phyloP scores from a whole-genome alignment of 2,329 filamentous ascomycete species.

The Xylaria polymorpha region DNA sequence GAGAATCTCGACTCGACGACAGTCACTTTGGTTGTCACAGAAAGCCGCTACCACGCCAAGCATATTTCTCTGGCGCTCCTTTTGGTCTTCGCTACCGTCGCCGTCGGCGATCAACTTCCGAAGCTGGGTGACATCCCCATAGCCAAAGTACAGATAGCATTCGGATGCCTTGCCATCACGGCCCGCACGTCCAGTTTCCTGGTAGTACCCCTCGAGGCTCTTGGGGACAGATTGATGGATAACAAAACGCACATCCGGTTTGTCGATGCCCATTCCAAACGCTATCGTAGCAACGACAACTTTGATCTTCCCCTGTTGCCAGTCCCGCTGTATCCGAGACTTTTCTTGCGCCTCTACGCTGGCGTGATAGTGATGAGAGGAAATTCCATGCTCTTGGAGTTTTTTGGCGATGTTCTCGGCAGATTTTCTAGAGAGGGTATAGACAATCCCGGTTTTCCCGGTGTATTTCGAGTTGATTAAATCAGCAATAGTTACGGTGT shows the following conservation, averaged over 20 bases:
- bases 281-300: constrained; percentile 98
- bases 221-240: constrained; percentile 94
- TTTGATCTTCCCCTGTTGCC: constrained; percentile 83
- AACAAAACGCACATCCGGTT: constrained; percentile 94
- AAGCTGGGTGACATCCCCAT: constrained; percentile 77
- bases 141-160: constrained; percentile 91
- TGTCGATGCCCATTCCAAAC: constrained; percentile 99
- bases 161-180: constrained; percentile 88
- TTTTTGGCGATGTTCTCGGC: constrained; percentile 83
- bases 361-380: constrained; percentile 88
- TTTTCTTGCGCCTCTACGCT: constrained; percentile 76
- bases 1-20: constrained; percentile 86
- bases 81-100: constrained; percentile 81
- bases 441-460: constrained; percentile 87
- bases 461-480: constrained; percentile 78
- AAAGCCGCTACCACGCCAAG: constrained; percentile 85
- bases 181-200: constrained; percentile 95
- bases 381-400: constrained; percentile 72
- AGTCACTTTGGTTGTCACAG: constrained; percentile 90
- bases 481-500: constrained; percentile 64
- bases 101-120: constrained; percentile 86
- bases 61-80: constrained; percentile 86
- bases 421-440: constrained; percentile 85
- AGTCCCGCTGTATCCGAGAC: constrained; percentile 76
- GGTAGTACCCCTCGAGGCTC: constrained; percentile 96